phyloP scores from a whole-genome alignment of 2,329 filamentous ascomycete species.

The Berkeleyomyces rouxiae region DNA sequence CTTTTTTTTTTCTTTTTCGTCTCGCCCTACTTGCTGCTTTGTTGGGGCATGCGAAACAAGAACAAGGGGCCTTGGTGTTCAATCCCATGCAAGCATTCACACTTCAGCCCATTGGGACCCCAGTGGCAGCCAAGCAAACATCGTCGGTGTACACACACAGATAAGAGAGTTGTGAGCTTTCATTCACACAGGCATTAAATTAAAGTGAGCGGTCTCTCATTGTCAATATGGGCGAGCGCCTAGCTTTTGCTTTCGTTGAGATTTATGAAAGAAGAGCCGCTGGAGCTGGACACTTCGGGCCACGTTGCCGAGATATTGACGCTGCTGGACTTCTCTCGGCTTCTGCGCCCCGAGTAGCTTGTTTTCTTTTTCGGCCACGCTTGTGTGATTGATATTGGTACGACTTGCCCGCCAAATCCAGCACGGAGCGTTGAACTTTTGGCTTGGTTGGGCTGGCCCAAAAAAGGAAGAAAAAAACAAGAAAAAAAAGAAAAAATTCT shows the following conservation, averaged over 20 bases:
- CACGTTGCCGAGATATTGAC: constrained; percentile 1
- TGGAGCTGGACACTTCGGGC: neutral
- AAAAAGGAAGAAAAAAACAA: neutral
- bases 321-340: constrained; percentile 3
- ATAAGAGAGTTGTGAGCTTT: too few relatives aligned
- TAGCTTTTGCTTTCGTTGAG: too few relatives aligned
- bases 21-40: neutral
- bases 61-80: neutral
- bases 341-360: neutral
- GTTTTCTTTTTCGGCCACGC: neutral
- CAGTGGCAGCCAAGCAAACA: too few relatives aligned
- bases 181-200: too few relatives aligned
- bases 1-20: neutral
- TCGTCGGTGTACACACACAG: too few relatives aligned
- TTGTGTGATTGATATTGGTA: neutral
- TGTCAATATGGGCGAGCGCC: too few relatives aligned
- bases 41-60: neutral
- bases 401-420: neutral
- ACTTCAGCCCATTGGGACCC: neutral
- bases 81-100: neutral
- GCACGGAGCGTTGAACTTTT: too few relatives aligned
- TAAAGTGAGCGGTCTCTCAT: too few relatives aligned
- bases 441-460: neutral
- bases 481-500: neutral
- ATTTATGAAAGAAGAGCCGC: too few relatives aligned